phyloP scores from a whole-genome alignment of 495 filamentous ascomycete genomes.

The Trichoderma virens region DNA sequence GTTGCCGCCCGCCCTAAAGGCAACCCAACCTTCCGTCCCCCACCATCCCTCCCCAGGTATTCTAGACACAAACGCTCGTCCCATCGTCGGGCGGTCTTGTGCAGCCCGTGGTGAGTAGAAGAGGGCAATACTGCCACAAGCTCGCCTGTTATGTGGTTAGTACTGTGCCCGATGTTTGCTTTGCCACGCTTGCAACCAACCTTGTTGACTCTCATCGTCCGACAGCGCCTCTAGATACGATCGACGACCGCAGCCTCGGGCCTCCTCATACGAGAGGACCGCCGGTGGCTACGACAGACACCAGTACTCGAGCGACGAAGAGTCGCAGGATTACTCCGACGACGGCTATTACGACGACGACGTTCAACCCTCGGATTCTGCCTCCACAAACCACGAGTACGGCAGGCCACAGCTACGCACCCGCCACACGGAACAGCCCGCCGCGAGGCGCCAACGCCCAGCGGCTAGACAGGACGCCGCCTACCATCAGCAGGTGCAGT shows the following conservation, averaged over 20 bases:
- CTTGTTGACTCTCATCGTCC: too few species aligned
- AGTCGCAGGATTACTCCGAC: constrained; percentile 1
- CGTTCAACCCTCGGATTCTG: constrained; percentile 76
- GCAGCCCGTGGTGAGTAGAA: neutral
- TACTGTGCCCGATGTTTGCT: neutral
- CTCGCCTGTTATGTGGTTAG: constrained; percentile 7
- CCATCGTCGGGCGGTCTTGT: neutral
- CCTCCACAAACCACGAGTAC: constrained; percentile 47
- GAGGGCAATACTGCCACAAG: neutral
- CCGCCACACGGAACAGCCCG: constrained; percentile 30
- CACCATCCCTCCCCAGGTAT: neutral
- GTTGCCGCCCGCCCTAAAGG: neutral
- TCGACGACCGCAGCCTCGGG: neutral
- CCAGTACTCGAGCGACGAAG: constrained; percentile 26
- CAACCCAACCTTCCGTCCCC: neutral
- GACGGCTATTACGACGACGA: constrained; percentile 45
- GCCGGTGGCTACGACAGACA: neutral
- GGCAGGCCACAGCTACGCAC: constrained; percentile 17
- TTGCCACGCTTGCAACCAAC: neutral
- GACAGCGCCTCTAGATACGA: neutral
- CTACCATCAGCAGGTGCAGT: constrained; percentile 11
- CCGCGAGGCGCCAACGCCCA: constrained; percentile 20
- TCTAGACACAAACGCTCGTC: neutral
- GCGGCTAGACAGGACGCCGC: neutral
- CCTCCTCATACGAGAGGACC: neutral